Evolutionary conservation across 2,329 filamentous ascomycete genomes (phyloP).

Genomic region (Lachnellula suecica): DNA sequence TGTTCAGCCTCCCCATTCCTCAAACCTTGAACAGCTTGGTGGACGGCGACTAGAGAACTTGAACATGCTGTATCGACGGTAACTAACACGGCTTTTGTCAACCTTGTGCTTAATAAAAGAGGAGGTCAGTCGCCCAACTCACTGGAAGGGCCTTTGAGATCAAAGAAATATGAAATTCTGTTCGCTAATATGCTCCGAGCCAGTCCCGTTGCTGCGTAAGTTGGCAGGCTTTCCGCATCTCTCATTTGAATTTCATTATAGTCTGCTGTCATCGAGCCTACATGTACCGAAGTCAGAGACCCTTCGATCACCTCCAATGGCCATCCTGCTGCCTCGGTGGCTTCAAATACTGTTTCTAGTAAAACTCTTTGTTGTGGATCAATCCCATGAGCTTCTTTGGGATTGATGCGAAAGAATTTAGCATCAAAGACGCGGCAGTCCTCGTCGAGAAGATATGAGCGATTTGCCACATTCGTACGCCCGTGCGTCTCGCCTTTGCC

Average conservation of each 20-base stretch:
- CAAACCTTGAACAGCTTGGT: slow-evolving; percentile 23
- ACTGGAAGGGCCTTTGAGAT: slow-evolving; percentile 25
- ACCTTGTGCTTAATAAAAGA: no score
- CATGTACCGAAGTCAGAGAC: slow-evolving; percentile 27
- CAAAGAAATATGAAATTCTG: slow-evolving; percentile 40
- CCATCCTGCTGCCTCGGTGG: slow-evolving; percentile 21
- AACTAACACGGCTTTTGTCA: no score
- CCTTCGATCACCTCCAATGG: slow-evolving; percentile 18
- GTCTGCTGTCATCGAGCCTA: slow-evolving; percentile 32
- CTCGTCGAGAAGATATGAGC: slow-evolving; percentile 32
- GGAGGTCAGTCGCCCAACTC: no score
- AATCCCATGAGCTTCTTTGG: slow-evolving; percentile 18
- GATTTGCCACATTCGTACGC: background rate
- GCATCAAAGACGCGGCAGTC: slow-evolving; percentile 37
- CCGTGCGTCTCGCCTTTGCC: slow-evolving; percentile 41
- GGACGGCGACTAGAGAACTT: slow-evolving; percentile 34
- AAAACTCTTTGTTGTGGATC: slow-evolving; percentile 19
- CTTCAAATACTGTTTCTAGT: slow-evolving; percentile 26
- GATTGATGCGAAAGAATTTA: slow-evolving; percentile 29
- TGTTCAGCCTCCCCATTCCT: slow-evolving; percentile 18
- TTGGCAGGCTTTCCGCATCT: slow-evolving; percentile 36
- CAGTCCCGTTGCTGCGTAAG: slow-evolving; percentile 34
- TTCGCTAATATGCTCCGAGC: slow-evolving; percentile 36
- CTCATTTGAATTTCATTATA: slow-evolving; percentile 22
- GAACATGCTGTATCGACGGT: slow-evolving; percentile 41